A percentile compares a stretch with the other conserved stretches of the same genome.
phyloP scores from a whole-genome alignment of 1,284 basidiomycete genomes.

The Fistulinella staudtii region DNA sequence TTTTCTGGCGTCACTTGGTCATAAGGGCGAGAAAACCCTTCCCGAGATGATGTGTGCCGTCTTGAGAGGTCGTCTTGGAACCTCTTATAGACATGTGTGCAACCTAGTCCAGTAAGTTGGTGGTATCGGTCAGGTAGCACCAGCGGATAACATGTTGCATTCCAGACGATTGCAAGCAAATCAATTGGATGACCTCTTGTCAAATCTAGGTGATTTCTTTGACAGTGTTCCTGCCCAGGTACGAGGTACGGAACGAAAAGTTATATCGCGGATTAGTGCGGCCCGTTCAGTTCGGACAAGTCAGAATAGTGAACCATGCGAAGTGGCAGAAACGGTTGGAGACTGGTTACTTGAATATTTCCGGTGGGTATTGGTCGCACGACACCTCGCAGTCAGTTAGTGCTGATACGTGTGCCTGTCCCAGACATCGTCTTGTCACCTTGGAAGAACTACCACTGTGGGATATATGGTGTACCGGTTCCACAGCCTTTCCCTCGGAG shows the following conservation, averaged over 20 bases:
- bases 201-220: conserved; percentile 40
- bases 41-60: conserved; percentile 35
- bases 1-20: conserved; percentile 41
- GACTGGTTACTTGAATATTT: conserved; percentile 51
- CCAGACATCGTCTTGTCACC: conserved; percentile 41
- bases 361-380: too few relatives aligned
- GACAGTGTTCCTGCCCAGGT: conserved; percentile 18
- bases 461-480: conserved; percentile 70
- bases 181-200: conserved; percentile 40
- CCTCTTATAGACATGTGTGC: conserved; percentile 42
- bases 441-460: conserved; percentile 53
- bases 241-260: conserved; percentile 34
- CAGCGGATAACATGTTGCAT: background rate
- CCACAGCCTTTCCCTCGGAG: conserved; percentile 59
- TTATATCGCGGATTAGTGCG: conserved; percentile 34
- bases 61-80: conserved; percentile 41
- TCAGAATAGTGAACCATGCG: conserved; percentile 5
- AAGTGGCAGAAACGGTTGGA: conserved; percentile 30
- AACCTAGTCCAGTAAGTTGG: conserved; percentile 44
- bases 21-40: conserved; percentile 31
- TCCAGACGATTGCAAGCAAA: conserved; percentile 44
- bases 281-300: conserved; percentile 27
- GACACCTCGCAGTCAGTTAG: too few relatives aligned
- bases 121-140: background rate
- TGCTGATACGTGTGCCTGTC: conserved; percentile 1